Percentiles rank a stretch among this genome's conserved stretches.
Conservation (phyloP, 2,329 filamentous ascomycete species). For the Geosmithia flava region DNA sequence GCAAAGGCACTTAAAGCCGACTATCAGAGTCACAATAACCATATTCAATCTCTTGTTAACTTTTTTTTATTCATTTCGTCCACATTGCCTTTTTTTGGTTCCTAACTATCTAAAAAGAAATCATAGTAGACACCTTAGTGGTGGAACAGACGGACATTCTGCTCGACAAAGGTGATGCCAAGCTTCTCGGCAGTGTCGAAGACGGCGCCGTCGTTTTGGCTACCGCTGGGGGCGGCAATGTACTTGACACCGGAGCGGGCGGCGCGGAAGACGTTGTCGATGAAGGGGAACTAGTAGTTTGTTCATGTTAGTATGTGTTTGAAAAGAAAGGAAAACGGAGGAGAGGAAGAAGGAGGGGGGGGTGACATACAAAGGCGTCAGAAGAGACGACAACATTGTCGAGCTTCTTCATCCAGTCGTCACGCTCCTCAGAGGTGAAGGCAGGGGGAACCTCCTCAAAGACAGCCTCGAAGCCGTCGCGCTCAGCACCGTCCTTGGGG, state of each 20-base stretch:
- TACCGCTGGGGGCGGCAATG: conserved; percentile 85
- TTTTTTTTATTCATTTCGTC: too few relatives aligned
- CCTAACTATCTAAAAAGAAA: not conserved
- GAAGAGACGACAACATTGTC: conserved; percentile 76
- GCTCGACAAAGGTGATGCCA: conserved; percentile 89
- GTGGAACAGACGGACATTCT: conserved; percentile 88
- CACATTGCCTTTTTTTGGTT: too few relatives aligned
- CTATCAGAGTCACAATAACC: too few relatives aligned
- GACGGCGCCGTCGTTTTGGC: conserved; percentile 71
- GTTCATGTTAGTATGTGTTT: conserved; percentile 10
- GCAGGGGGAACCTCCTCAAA: conserved; percentile 80
- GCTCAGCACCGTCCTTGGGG: conserved; percentile 72
- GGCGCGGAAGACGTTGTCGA: conserved; percentile 92
- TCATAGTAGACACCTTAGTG: conserved; percentile 42
- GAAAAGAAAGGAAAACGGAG: conserved; percentile 1
- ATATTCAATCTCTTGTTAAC: too few relatives aligned
- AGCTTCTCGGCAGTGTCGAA: conserved; percentile 86
- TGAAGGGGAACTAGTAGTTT: conserved; percentile 72
- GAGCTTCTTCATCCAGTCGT: conserved; percentile 75
- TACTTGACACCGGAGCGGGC: conserved; percentile 86
- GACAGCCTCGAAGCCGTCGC: conserved; percentile 72
- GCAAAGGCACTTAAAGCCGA: too few relatives aligned
- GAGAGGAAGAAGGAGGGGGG: too few relatives aligned
- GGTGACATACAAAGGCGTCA: conserved; percentile 75
- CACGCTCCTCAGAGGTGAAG: conserved; percentile 76